A percentile compares a stretch with the other conserved stretches of the same genome.
Conservation (phyloP, 108 stramenopile species). For the Epithemia pelagica region DNA sequence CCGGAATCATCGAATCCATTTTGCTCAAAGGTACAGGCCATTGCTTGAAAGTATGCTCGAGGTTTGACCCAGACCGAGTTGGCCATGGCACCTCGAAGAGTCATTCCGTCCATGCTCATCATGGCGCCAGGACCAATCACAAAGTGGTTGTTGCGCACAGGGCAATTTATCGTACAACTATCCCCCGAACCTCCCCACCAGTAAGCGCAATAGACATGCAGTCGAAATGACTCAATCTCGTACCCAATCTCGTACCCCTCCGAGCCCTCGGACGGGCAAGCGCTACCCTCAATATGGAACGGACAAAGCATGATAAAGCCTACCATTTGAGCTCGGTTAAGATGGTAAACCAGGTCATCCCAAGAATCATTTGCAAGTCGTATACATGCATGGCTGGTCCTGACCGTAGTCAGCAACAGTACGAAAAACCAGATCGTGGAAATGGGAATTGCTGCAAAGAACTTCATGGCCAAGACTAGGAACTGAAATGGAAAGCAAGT, state of each 20-base stretch:
- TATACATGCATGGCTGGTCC: no score
- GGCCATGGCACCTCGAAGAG: background rate
- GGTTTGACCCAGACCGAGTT: background rate
- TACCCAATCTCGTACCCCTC: background rate
- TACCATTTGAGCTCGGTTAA: no score
- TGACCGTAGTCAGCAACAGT: no score
- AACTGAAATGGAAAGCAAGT: no score
- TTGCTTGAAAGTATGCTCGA: background rate
- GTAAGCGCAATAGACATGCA: background rate
- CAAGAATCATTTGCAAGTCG: no score
- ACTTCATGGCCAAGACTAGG: no score
- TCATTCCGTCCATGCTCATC: background rate
- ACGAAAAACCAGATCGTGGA: no score
- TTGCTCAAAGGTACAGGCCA: background rate
- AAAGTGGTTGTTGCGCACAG: background rate
- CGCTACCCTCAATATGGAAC: no score
- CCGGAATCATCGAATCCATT: background rate
- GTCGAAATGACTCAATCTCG: background rate
- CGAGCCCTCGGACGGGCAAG: background rate
- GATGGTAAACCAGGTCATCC: no score
- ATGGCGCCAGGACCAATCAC: background rate
- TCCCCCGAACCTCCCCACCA: constrained; percentile 1
- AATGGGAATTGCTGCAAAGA: no score
- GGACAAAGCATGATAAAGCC: no score
- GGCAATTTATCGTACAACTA: background rate